Evolutionary conservation across 2,329 filamentous ascomycete species (phyloP).

Genomic region (Epichloe gansuensis): DNA sequence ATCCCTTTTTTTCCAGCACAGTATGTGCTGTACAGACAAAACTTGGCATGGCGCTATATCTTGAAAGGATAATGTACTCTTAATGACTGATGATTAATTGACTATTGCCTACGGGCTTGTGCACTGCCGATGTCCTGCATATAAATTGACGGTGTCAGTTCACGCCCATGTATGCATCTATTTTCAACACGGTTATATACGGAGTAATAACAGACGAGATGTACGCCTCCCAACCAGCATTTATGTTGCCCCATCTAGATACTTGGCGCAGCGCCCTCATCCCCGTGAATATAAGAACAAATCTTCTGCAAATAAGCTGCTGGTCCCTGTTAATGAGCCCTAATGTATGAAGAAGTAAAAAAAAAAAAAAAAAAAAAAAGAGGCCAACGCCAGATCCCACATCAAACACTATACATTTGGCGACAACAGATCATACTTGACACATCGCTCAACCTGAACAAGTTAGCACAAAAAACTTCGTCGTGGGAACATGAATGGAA

Average conservation of each 20-base stretch:
- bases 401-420: conserved; percentile 58
- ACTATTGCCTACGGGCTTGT: neutral
- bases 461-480: conserved; percentile 2
- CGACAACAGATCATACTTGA: conserved; percentile 80
- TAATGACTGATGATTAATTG: neutral
- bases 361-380: neutral
- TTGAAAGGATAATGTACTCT: neutral
- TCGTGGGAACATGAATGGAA: neutral
- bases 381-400: neutral
- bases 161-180: too few relatives aligned
- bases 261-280: too few relatives aligned
- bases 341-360: neutral
- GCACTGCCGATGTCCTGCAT: neutral
- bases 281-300: too few relatives aligned
- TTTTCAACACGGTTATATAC: too few relatives aligned
- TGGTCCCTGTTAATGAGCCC: too few relatives aligned
- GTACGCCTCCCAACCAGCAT: too few relatives aligned
- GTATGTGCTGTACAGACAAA: too few relatives aligned
- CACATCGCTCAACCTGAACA: conserved; percentile 65
- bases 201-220: too few relatives aligned
- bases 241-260: too few relatives aligned
- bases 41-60: neutral
- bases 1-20: too few relatives aligned
- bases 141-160: too few relatives aligned
- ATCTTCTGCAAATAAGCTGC: too few relatives aligned